Base-by-base conservation (phyloP, 2,329 filamentous ascomycete species). In the Cercospora canescens region DNA sequence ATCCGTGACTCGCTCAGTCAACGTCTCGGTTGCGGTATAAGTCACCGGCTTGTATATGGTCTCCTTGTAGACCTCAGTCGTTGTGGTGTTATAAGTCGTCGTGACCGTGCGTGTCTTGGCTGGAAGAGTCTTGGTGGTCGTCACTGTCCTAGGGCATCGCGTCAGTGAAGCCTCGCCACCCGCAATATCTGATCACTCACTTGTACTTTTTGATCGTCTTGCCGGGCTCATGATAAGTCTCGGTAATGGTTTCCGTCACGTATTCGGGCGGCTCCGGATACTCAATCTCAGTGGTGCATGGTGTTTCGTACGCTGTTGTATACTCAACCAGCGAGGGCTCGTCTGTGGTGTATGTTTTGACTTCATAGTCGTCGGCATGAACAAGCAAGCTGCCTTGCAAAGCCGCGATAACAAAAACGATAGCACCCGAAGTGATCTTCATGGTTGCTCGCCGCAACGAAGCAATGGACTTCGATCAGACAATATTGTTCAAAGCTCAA, bases 301-400 rank as follows among this genome's bases (percentile, higher is more conserved):
- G 24, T 5, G 37, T 60, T 24, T 60, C 57, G 14, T 39, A 41
- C 9, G 37, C 57, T 12, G 45, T 52, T 2, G 45, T 52, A 30
- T 52, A 52, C 24, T 28, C 45, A 16, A 52, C 16, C 24, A 52
- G 12, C 6, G 45, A 28, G 4, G 45, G 45, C 45, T 52, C 45
- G 1, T 60, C 57, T 7, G 57, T 60, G 21, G 57, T 30, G 41
- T 60, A 58, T 58, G 55, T 37, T 58, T 21, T 58, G 55, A 58
- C 37, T 34, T 39, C 55, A 11, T 58, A 39, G 12, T 58, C 55
- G 34, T 58, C 8, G 24, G 35, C 57, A 48, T 26, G 14, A 8
- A 21, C 57, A 24, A 45, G 4, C 14, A 60, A 32, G 57, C 57
- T 41, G 35, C 26, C 12, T 9, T 60, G 37, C 57, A 60, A 16